A percentile compares a stretch with the other conserved stretches of the same genome.
These are phyloP conservation scores for Podospora bellae-mahoneyi DNA, from an alignment of 495 filamentous ascomycete genomes.

Conservation along the genomic window DNA sequence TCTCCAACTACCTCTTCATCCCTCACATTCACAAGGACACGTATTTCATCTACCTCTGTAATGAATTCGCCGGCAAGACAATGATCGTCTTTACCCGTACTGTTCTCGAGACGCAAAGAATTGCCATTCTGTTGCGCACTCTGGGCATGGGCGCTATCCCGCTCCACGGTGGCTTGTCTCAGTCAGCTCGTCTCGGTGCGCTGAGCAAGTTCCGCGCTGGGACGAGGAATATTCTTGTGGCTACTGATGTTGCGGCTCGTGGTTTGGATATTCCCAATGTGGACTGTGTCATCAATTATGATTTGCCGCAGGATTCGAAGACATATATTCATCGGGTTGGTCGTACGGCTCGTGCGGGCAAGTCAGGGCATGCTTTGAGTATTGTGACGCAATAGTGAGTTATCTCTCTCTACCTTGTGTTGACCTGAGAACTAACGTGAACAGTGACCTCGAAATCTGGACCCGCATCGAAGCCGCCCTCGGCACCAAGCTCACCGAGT, in stretches of 20 bases:
- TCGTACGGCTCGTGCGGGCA: slow-evolving; percentile 86
- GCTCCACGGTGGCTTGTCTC: slow-evolving; percentile 83
- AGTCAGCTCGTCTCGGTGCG: slow-evolving; percentile 77
- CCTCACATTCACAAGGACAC: slow-evolving; percentile 88
- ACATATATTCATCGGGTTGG: slow-evolving; percentile 96
- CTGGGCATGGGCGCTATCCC: slow-evolving; percentile 78
- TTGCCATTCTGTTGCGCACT: slow-evolving; percentile 74
- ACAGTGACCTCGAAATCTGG: slow-evolving; percentile 74
- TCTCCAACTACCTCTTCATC: slow-evolving; percentile 79
- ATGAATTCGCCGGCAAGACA: slow-evolving; percentile 77
- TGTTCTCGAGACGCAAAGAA: slow-evolving; percentile 80
- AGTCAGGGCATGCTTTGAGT: slow-evolving; percentile 75
- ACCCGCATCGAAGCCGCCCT: slow-evolving; percentile 79
- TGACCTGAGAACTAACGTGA: slow-evolving; percentile 6
- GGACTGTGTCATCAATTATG: slow-evolving; percentile 83
- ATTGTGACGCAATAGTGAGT: slow-evolving; percentile 77
- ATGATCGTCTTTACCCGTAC: slow-evolving; percentile 92
- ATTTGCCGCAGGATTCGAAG: slow-evolving; percentile 77
- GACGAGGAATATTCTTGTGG: slow-evolving; percentile 79
- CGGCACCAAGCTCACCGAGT: slow-evolving; percentile 68
- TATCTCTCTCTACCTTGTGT: not conserved
- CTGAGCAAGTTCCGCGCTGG: slow-evolving; percentile 81
- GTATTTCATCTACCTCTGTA: slow-evolving; percentile 81
- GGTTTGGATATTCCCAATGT: slow-evolving; percentile 94
- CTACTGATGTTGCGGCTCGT: slow-evolving; percentile 90